Conservation (phyloP, 2,329 filamentous ascomycete genomes). For the Colletotrichum liaoningense region DNA sequence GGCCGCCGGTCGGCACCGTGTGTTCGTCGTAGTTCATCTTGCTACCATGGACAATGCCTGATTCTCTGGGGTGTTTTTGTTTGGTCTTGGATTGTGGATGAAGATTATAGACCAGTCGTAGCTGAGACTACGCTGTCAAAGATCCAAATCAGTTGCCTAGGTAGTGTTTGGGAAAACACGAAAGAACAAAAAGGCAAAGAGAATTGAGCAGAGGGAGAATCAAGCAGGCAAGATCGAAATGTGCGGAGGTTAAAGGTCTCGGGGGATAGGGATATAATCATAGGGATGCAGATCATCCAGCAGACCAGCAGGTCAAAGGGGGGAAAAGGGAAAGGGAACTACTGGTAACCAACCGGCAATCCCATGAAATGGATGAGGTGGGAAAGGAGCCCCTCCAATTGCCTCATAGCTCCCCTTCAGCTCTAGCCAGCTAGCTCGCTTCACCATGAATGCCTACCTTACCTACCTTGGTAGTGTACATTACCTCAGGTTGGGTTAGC, state of each 20-base stretch:
- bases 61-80: slow-evolving; percentile 2
- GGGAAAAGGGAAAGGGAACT: background rate
- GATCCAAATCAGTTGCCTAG: background rate
- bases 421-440: background rate
- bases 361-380: background rate
- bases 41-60: slow-evolving; percentile 16
- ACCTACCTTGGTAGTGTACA: background rate
- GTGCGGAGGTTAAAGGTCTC: slow-evolving; percentile 7
- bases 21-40: slow-evolving; percentile 54
- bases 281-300: background rate
- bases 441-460: background rate
- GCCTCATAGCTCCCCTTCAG: slow-evolving; percentile 34
- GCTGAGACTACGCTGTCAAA: background rate
- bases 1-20: slow-evolving; percentile 58
- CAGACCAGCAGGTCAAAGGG: background rate
- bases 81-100: background rate
- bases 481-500: slow-evolving; percentile 1
- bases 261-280: slow-evolving; percentile 18
- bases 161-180: background rate
- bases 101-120: background rate
- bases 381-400: slow-evolving; percentile 32
- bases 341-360: background rate
- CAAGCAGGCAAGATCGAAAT: slow-evolving; percentile 4
- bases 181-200: slow-evolving; percentile 1
- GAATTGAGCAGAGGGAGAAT: slow-evolving; percentile 15